Conservation (phyloP, 129 eudicot genomes). For the sunflower (Helianthus annuus) region DNA sequence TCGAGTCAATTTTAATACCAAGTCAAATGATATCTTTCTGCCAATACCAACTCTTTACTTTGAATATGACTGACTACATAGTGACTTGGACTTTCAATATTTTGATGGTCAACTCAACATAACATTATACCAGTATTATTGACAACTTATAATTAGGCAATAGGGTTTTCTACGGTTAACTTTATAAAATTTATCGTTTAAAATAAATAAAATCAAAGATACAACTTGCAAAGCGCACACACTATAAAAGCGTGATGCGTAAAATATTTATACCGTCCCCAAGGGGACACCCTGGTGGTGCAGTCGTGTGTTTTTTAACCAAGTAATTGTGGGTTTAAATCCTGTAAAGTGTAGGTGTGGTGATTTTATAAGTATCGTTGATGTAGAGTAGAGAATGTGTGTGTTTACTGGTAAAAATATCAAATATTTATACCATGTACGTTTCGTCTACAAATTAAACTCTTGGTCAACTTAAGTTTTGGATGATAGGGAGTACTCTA, state of each 20-base stretch:
- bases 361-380: no score
- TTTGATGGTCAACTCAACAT: slow-evolving; percentile 15
- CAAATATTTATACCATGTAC: background rate
- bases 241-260: background rate
- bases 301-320: no score
- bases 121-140: background rate
- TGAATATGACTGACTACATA: slow-evolving; percentile 38
- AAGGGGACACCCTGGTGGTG: no score
- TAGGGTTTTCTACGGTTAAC: background rate
- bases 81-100: slow-evolving; percentile 32
- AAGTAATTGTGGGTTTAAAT: no score
- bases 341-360: no score
- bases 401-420: no score
- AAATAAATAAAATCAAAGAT: background rate
- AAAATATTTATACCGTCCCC: no score
- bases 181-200: background rate
- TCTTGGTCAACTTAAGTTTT: background rate
- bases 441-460: background rate
- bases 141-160: background rate
- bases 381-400: no score
- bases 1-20: slow-evolving; percentile 24
- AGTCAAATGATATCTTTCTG: slow-evolving; percentile 23
- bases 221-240: background rate
- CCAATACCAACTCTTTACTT: slow-evolving; percentile 27
- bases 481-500: slow-evolving; percentile 17